phyloP scores from a whole-genome alignment of 2,329 filamentous ascomycete genomes.

The Talaromyces marneffei region DNA sequence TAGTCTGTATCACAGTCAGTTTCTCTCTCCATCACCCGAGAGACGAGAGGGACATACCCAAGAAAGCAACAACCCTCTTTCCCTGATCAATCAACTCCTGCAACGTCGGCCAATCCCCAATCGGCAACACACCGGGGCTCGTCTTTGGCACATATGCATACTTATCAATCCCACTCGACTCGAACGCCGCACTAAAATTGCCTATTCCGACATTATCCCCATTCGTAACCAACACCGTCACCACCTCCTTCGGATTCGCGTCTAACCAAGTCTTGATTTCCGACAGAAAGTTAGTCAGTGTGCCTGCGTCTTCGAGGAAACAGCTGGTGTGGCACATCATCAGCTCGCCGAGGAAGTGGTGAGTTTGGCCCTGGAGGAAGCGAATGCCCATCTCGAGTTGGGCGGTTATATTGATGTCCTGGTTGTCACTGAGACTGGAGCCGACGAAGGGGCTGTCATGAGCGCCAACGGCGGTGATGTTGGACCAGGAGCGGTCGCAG shows the following conservation, averaged over 20 bases:
- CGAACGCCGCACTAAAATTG: constrained; percentile 31
- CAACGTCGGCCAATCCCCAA: constrained; percentile 40
- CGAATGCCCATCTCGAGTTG: constrained; percentile 60
- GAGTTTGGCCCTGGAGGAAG: constrained; percentile 60
- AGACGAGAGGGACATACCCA: constrained; percentile 27
- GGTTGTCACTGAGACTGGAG: constrained; percentile 50
- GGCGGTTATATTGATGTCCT: constrained; percentile 52
- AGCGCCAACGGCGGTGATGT: constrained; percentile 57
- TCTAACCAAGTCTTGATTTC: constrained; percentile 58
- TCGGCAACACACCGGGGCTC: constrained; percentile 25
- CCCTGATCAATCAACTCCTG: constrained; percentile 36
- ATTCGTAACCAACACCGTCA: constrained; percentile 60
- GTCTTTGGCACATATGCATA: constrained; percentile 35
- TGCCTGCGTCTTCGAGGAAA: constrained; percentile 53
- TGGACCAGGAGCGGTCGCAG: constrained; percentile 54
- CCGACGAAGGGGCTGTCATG: constrained; percentile 64
- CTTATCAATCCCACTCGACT: constrained; percentile 25
- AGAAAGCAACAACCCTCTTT: constrained; percentile 41
- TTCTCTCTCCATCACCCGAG: background rate
- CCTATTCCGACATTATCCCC: constrained; percentile 40
- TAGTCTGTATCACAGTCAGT: constrained; percentile 27
- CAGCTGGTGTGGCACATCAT: constrained; percentile 63
- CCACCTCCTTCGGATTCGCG: constrained; percentile 53
- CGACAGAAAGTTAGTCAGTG: constrained; percentile 50
- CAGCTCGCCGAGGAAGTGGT: constrained; percentile 48